Conservation (phyloP, 2,329 filamentous ascomycete species). For the Diplodia mutila region DNA sequence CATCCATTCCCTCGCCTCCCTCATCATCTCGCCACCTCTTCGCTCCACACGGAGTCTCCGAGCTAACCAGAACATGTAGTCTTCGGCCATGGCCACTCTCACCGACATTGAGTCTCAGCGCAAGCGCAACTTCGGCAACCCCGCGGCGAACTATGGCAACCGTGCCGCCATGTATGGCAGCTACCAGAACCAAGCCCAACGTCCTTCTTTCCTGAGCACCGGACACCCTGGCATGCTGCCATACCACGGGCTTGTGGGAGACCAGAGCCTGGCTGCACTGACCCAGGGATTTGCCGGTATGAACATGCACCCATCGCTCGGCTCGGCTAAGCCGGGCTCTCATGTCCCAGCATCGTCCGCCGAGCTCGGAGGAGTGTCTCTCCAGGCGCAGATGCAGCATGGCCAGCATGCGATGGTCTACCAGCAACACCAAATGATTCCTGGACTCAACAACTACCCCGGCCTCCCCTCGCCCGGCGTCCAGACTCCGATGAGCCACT, state of each 20-base stretch:
- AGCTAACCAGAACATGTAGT: slow-evolving; percentile 4
- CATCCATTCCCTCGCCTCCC: neutral
- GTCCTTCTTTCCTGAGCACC: slow-evolving; percentile 16
- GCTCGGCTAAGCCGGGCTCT: slow-evolving; percentile 39
- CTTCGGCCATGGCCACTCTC: slow-evolving; percentile 20
- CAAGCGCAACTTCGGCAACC: slow-evolving; percentile 26
- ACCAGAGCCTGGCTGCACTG: slow-evolving; percentile 25
- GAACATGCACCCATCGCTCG: slow-evolving; percentile 30
- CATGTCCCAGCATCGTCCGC: slow-evolving; percentile 39
- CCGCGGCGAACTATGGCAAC: slow-evolving; percentile 19
- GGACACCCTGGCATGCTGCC: slow-evolving; percentile 25
- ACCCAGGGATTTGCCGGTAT: slow-evolving; percentile 26
- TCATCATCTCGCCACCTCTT: neutral
- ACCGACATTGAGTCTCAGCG: slow-evolving; percentile 26
- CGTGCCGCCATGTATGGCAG: slow-evolving; percentile 20
- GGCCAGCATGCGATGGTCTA: slow-evolving; percentile 45
- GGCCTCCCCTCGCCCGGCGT: slow-evolving; percentile 45
- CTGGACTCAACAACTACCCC: slow-evolving; percentile 38
- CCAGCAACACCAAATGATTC: slow-evolving; percentile 41
- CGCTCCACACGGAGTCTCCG: neutral
- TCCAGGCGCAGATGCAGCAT: slow-evolving; percentile 33
- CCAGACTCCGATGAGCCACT: slow-evolving; percentile 51
- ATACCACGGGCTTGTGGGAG: slow-evolving; percentile 23
- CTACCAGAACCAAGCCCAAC: slow-evolving; percentile 23
- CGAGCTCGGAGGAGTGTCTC: slow-evolving; percentile 39